phyloP scores from a whole-genome alignment of 1,139 yeast species.

The Suhomyces terraborum region DNA sequence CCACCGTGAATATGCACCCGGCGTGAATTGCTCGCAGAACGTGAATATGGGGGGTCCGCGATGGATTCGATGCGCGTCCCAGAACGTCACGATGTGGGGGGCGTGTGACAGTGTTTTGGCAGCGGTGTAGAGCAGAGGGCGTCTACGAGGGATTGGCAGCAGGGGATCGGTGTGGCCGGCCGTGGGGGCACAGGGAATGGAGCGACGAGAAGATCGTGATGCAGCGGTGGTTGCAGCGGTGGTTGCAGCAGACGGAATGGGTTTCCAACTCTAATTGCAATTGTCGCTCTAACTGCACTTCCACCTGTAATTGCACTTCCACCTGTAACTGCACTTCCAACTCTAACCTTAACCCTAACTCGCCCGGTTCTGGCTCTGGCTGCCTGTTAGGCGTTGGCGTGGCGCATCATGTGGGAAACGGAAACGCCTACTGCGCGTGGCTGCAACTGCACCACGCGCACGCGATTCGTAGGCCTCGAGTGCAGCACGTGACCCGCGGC shows the following conservation, averaged over 20 bases:
- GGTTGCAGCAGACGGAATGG: too few species aligned
- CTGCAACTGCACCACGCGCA: conserved; percentile 8
- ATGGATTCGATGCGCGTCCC: conserved; percentile 4
- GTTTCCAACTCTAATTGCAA: too few species aligned
- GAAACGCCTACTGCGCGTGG: conserved; percentile 3
- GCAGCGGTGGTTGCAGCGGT: too few species aligned
- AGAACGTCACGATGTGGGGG: neutral
- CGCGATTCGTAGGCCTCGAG: conserved; percentile 1
- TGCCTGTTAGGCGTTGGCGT: neutral
- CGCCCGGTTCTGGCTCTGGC: too few species aligned
- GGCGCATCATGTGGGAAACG: conserved; percentile 2
- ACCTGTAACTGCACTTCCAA: too few species aligned
- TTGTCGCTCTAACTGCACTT: too few species aligned
- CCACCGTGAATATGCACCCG: conserved; percentile 8
- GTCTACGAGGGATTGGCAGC: neutral
- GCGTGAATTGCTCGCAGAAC: conserved; percentile 9
- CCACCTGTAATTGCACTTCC: too few species aligned
- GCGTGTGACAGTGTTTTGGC: neutral
- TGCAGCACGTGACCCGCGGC: too few species aligned
- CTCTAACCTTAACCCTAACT: too few species aligned
- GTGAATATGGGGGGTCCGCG: conserved; percentile 5
- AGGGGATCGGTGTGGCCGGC: too few species aligned
- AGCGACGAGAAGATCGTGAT: too few species aligned
- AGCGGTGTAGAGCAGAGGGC: neutral
- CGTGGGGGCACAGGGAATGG: too few species aligned